Conservation (phyloP, 2,329 filamentous ascomycete species). For the Didymella pinodella region DNA sequence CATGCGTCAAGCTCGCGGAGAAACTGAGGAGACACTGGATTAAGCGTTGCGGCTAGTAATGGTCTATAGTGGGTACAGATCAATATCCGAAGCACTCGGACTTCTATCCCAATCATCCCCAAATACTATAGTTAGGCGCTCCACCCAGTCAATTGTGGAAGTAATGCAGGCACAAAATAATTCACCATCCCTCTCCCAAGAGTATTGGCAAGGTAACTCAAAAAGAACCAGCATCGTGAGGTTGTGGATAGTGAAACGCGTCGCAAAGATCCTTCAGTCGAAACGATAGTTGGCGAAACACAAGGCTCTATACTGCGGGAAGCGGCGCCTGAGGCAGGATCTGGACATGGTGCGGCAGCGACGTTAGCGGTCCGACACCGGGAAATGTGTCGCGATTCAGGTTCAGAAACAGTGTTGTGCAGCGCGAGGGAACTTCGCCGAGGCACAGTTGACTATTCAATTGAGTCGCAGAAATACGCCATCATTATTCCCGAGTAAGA, state of each 20-base stretch:
- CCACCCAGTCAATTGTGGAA: constrained; percentile 16
- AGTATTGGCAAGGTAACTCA: constrained; percentile 9
- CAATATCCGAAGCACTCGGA: constrained; percentile 24
- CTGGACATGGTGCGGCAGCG: constrained; percentile 21
- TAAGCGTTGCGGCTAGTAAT: constrained; percentile 20
- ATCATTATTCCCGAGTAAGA: constrained; percentile 22
- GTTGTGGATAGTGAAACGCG: constrained; percentile 15
- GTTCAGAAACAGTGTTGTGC: not conserved
- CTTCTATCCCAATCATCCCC: constrained; percentile 6
- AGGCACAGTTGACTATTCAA: constrained; percentile 8
- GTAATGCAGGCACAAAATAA: constrained; percentile 24
- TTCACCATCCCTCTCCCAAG: not conserved
- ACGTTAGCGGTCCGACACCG: constrained; percentile 23
- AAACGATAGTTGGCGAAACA: constrained; percentile 19
- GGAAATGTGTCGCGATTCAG: constrained; percentile 18
- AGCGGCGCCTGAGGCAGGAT: constrained; percentile 21
- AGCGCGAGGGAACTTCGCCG: constrained; percentile 11
- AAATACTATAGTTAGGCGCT: constrained; percentile 17
- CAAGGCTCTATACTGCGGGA: constrained; percentile 13
- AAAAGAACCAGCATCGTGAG: constrained; percentile 3
- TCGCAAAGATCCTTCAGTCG: constrained; percentile 6
- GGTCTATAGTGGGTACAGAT: constrained; percentile 23
- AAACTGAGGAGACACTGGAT: constrained; percentile 19
- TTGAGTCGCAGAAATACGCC: constrained; percentile 9
- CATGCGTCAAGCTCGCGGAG: constrained; percentile 20